phyloP scores from a whole-genome alignment of 257 asterid genomes.

The Solanum pennellii region DNA sequence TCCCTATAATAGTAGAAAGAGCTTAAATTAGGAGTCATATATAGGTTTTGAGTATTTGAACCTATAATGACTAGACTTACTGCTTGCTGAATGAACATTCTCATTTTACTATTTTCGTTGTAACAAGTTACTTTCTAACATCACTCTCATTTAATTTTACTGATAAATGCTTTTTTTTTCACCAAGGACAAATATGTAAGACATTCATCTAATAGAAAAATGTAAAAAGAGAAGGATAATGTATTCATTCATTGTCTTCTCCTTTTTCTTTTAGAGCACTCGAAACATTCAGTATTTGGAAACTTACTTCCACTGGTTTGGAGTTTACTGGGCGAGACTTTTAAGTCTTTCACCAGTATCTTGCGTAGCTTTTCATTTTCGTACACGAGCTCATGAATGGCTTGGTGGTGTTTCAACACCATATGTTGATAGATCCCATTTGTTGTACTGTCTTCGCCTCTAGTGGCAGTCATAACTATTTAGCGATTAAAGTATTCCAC shows the following conservation, averaged over 20 bases:
- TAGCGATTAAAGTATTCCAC: too few species aligned
- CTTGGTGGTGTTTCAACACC: constrained; percentile 82
- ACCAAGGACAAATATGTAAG: background rate
- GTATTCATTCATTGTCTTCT: constrained; percentile 22
- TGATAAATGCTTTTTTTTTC: too few species aligned
- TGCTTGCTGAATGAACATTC: background rate
- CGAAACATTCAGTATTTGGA: constrained; percentile 67
- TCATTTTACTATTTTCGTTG: background rate
- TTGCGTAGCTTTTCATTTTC: constrained; percentile 73
- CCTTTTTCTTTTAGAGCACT: constrained; percentile 79
- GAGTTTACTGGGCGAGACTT: constrained; percentile 50
- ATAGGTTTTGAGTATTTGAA: background rate
- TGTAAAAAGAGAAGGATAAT: background rate
- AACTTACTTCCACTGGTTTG: constrained; percentile 30
- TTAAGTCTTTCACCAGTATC: constrained; percentile 56
- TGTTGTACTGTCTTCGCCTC: too few species aligned
- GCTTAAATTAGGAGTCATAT: background rate
- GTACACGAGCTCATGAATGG: constrained; percentile 66
- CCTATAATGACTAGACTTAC: background rate
- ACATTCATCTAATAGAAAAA: background rate
- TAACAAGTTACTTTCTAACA: background rate
- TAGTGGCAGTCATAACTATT: too few species aligned
- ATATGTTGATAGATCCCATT: too few species aligned
- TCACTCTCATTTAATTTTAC: too few species aligned
- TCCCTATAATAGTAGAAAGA: background rate